phyloP scores from a whole-genome alignment of 1,139 yeast genomes.

The Saccharomycopsis crataegensis region DNA sequence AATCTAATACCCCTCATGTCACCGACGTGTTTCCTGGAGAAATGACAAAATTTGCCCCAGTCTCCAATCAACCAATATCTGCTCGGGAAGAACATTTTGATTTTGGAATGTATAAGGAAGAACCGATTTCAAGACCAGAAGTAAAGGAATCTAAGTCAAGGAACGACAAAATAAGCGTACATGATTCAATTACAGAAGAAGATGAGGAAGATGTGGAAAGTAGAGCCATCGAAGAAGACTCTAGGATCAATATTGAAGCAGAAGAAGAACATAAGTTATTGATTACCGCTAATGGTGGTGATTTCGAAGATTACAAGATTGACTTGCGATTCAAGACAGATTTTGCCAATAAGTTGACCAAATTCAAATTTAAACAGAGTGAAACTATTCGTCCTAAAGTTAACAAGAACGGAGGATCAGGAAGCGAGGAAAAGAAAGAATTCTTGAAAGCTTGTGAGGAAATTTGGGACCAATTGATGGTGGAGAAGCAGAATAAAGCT shows the following conservation, averaged over 20 bases:
- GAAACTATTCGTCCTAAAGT: slow-evolving; percentile 20
- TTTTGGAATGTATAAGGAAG: slow-evolving; percentile 29
- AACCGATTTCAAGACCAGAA: slow-evolving; percentile 24
- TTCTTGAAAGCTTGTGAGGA: slow-evolving; percentile 47
- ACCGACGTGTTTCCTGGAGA: slow-evolving; percentile 48
- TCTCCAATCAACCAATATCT: slow-evolving; percentile 47
- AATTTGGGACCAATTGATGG: slow-evolving; percentile 42
- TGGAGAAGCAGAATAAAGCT: not conserved
- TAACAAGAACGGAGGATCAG: slow-evolving; percentile 33
- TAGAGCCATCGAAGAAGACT: slow-evolving; percentile 31
- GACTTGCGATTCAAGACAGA: slow-evolving; percentile 11
- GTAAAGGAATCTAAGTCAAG: slow-evolving; percentile 8
- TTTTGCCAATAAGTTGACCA: slow-evolving; percentile 20
- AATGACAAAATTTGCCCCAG: slow-evolving; percentile 41
- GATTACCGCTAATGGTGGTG: not conserved
- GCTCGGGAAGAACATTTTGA: slow-evolving; percentile 43
- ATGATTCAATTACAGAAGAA: slow-evolving; percentile 17
- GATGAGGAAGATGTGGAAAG: slow-evolving; percentile 27
- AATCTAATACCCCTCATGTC: slow-evolving; percentile 24
- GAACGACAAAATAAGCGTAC: slow-evolving; percentile 15
- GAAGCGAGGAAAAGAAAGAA: slow-evolving; percentile 13
- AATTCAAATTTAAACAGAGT: slow-evolving; percentile 22
- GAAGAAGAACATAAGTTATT: slow-evolving; percentile 22
- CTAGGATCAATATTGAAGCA: slow-evolving; percentile 20
- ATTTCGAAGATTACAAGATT: slow-evolving; percentile 7